Evolutionary conservation across 2,329 filamentous ascomycete genomes (phyloP), one percentile per base, ranked within the genome.

Genomic region (Penicillium paneum): DNA sequence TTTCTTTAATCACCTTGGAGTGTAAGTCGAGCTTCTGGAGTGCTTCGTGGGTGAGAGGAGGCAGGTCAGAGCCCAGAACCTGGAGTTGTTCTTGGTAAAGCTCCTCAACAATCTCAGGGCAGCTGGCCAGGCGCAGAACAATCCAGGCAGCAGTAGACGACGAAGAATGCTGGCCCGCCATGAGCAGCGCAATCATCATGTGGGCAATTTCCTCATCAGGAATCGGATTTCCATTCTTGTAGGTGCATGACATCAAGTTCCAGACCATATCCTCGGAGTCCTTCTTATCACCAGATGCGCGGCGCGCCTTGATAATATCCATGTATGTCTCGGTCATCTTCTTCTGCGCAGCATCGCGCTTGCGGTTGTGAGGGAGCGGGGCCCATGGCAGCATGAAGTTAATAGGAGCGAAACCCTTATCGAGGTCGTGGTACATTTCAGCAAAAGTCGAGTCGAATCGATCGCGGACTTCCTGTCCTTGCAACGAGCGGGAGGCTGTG

Each of bases 121-220:
- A 82, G 56, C 87, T 83, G 26, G 91, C 90, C 35, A 96, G 83
- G 61, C 87, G 88, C 38, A 95, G 81, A 71, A 94, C 81, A 66
- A 95, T 91, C 90, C 91, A 96, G 36, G 90, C 84, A 66, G 85
- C 87, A 36, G 89, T 92, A 19, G 90, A 91, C 4, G 90, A 90
- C 2, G 90, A 93, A 2, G 89, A 93, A 78, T 96, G 91, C 71
- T 96, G 91, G 52, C 91, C 91, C 55, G 90, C 91, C 90, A 96
- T 95, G 58, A 96, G 84, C 21, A 96, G 82, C 6, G 90, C 90
- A 73, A 96, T 96, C 89, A 96, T 93, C 83, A 96, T 93, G 76
- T 94, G 88, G 21, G 91, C 90, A 55, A 95, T 83, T 73, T 96
- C 90, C 66, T 88, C 81, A 68, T 96, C 91, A 15, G 91, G 88